Conservation (phyloP, 257 asterid species). For the Plectranthus barbatus region DNA sequence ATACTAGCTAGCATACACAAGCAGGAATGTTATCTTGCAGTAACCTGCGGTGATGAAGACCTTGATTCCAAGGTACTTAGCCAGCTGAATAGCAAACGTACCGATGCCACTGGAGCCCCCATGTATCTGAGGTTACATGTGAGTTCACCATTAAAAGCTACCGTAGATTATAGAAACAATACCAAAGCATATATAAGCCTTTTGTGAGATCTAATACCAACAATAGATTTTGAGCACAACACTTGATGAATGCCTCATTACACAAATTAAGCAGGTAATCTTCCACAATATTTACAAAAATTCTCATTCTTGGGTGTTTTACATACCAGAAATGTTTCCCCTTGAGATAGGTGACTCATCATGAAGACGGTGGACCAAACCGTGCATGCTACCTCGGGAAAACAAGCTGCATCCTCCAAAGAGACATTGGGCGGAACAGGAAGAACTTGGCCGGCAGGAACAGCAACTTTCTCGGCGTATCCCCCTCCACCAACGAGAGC, state of each 20-base stretch:
- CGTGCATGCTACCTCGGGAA: conserved; percentile 94
- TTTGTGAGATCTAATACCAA: background rate
- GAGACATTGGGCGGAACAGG: conserved; percentile 82
- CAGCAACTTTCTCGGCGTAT: conserved; percentile 89
- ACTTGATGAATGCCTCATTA: background rate
- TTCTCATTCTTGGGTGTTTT: background rate
- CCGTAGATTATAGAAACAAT: background rate
- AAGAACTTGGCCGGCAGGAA: conserved; percentile 74
- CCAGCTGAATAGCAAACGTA: conserved; percentile 91
- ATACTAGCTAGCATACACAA: conserved; percentile 2
- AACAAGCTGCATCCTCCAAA: conserved; percentile 87
- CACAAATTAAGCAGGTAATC: background rate
- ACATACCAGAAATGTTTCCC: conserved; percentile 77
- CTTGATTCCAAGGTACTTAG: conserved; percentile 61
- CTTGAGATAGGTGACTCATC: conserved; percentile 71
- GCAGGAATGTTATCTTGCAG: background rate
- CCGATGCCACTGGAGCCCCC: conserved; percentile 99
- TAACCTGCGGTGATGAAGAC: conserved; percentile 94
- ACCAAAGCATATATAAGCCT: background rate
- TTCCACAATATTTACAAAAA: background rate
- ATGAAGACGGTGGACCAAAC: conserved; percentile 95
- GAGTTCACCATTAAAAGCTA: background rate
- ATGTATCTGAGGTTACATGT: conserved; percentile 54
- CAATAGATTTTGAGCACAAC: background rate
- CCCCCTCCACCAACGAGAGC: conserved; percentile 96